phyloP scores from a whole-genome alignment of 1,284 basidiomycete genomes.

The Mycena sp. region DNA sequence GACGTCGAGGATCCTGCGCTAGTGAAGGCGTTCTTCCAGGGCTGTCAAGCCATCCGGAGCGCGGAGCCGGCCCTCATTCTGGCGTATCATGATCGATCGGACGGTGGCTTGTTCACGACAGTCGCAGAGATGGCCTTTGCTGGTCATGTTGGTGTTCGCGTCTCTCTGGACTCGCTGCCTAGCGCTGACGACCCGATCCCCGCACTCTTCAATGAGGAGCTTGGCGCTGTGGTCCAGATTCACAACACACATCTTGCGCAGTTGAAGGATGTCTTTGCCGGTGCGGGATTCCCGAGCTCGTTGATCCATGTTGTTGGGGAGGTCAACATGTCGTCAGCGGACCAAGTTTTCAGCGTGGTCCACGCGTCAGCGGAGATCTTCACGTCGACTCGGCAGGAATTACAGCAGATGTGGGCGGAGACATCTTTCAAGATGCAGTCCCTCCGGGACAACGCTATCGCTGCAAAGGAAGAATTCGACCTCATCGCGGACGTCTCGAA shows the following conservation, averaged over 20 bases:
- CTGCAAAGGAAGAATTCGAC: conserved; percentile 86
- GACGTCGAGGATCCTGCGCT: conserved; percentile 86
- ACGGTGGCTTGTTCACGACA: conserved; percentile 94
- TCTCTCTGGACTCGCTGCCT: conserved; percentile 70
- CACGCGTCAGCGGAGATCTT: conserved; percentile 67
- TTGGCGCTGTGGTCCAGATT: conserved; percentile 94
- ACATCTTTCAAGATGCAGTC: conserved; percentile 94
- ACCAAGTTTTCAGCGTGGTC: conserved; percentile 74
- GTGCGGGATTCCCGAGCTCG: conserved; percentile 76
- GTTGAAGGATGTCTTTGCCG: conserved; percentile 71
- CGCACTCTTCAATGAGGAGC: conserved; percentile 94
- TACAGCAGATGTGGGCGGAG: conserved; percentile 93
- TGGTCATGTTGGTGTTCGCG: conserved; percentile 81
- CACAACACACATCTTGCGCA: conserved; percentile 65
- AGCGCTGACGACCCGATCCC: conserved; percentile 64
- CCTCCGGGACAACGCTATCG: conserved; percentile 85
- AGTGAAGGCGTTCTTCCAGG: conserved; percentile 86
- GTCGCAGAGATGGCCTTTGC: conserved; percentile 98
- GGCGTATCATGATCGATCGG: conserved; percentile 98
- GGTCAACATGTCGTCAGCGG: conserved; percentile 60
- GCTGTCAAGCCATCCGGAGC: conserved; percentile 74
- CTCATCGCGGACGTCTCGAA: conserved; percentile 76
- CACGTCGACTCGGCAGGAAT: conserved; percentile 68
- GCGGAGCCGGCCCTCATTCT: conserved; percentile 75
- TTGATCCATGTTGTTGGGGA: conserved; percentile 82